phyloP scores from a whole-genome alignment of 2,329 filamentous ascomycete genomes.

The Botrytis byssoidea region DNA sequence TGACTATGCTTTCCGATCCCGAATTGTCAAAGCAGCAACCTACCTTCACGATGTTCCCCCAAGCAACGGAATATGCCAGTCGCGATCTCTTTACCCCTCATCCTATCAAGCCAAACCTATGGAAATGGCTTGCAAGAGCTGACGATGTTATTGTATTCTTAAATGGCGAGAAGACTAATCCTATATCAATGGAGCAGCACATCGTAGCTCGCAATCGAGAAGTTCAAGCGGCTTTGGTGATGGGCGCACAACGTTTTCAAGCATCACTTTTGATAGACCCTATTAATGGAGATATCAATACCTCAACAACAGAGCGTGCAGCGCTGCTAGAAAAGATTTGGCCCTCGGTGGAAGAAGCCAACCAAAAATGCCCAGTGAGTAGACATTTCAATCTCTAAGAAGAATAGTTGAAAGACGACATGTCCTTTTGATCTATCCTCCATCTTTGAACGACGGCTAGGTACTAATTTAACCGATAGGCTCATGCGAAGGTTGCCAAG shows the following conservation, averaged over 20 bases:
- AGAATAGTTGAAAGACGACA: conserved; percentile 37
- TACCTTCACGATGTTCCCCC: background rate
- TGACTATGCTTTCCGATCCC: background rate
- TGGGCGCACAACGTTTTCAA: background rate
- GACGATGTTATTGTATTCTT: conserved; percentile 46
- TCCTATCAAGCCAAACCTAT: conserved; percentile 40
- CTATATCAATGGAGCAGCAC: conserved; percentile 29
- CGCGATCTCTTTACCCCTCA: conserved; percentile 29
- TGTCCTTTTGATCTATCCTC: conserved; percentile 26
- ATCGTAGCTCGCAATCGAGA: background rate
- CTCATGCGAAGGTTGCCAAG: conserved; percentile 35
- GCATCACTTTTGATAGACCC: background rate
- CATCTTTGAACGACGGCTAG: background rate
- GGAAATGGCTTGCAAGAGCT: conserved; percentile 40
- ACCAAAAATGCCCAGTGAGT: background rate
- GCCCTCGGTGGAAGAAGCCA: background rate
- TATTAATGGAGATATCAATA: background rate
- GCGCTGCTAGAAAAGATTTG: background rate
- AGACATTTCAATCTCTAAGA: background rate
- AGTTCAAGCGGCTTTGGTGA: background rate
- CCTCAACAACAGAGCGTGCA: background rate
- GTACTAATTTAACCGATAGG: background rate
- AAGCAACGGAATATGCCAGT: background rate
- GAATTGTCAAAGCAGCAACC: background rate
- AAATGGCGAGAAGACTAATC: conserved; percentile 47